Conservation (phyloP, 2,329 filamentous ascomycete genomes). For the Fusarium napiforme region DNA sequence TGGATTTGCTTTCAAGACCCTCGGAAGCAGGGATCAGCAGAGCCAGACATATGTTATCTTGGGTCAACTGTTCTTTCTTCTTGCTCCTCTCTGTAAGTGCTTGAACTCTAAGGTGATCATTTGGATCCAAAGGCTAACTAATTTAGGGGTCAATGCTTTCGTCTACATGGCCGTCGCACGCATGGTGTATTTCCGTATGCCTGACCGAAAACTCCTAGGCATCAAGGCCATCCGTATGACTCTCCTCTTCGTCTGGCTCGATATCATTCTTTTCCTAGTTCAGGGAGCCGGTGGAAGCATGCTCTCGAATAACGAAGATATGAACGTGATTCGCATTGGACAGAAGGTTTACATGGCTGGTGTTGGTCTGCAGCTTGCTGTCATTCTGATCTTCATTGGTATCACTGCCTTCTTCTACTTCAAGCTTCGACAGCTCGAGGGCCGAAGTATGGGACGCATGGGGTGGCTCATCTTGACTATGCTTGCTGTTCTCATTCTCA, state of each 20-base stretch:
- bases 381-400: slow-evolving; percentile 51
- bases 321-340: slow-evolving; percentile 47
- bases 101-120: neutral
- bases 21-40: slow-evolving; percentile 54
- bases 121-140: neutral
- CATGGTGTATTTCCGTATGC: slow-evolving; percentile 53
- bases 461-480: slow-evolving; percentile 50
- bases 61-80: slow-evolving; percentile 53
- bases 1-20: slow-evolving; percentile 51
- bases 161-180: slow-evolving; percentile 58
- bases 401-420: slow-evolving; percentile 52
- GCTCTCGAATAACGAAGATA: slow-evolving; percentile 44
- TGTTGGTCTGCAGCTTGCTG: slow-evolving; percentile 51
- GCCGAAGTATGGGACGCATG: slow-evolving; percentile 45
- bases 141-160: slow-evolving; percentile 56
- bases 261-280: slow-evolving; percentile 59
- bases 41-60: slow-evolving; percentile 45
- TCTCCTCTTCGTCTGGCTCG: slow-evolving; percentile 59
- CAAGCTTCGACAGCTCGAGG: slow-evolving; percentile 38
- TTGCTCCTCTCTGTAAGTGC: slow-evolving; percentile 54
- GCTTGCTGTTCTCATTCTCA: slow-evolving; percentile 49
- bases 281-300: slow-evolving; percentile 55
- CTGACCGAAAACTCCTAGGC: slow-evolving; percentile 51
- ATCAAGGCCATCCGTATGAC: slow-evolving; percentile 53
- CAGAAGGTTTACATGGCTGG: slow-evolving; percentile 54